These are phyloP conservation scores for Fusarium irregulare DNA, from an alignment of 2,329 filamentous ascomycete genomes.

Conservation along the genomic window DNA sequence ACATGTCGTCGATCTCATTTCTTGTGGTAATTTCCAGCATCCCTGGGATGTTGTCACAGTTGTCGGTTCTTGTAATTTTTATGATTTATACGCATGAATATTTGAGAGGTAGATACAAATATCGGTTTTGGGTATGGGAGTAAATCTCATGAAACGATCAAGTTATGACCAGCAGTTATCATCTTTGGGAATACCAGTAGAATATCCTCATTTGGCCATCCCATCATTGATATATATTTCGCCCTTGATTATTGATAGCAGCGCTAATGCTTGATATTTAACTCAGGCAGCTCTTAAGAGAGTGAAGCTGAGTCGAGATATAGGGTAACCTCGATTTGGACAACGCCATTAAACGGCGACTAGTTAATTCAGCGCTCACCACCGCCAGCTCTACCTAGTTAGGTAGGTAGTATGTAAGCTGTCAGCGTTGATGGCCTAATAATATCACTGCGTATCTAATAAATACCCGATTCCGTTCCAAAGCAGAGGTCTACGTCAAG, in stretches of 20 bases:
- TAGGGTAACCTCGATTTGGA: slow-evolving; percentile 2
- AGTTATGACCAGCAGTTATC: background rate
- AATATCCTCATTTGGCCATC: background rate
- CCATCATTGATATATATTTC: background rate
- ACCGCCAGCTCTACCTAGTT: background rate
- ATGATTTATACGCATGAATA: background rate
- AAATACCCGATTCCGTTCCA: background rate
- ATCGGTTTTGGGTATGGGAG: background rate
- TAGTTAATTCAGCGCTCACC: slow-evolving; percentile 19
- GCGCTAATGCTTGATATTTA: background rate
- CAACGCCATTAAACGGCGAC: background rate
- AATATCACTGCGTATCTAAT: background rate
- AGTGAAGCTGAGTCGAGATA: background rate
- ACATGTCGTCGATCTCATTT: background rate
- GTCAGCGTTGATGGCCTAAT: background rate
- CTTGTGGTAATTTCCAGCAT: background rate
- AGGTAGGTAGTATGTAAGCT: no score
- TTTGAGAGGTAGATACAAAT: background rate
- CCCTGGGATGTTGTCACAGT: background rate
- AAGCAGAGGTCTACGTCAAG: background rate
- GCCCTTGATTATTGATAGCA: background rate
- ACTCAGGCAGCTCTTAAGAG: background rate
- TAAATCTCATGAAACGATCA: background rate
- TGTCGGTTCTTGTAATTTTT: background rate
- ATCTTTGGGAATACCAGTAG: background rate